phyloP scores from a whole-genome alignment of 305 asterid species.

The Fraxinus angustifolia region DNA sequence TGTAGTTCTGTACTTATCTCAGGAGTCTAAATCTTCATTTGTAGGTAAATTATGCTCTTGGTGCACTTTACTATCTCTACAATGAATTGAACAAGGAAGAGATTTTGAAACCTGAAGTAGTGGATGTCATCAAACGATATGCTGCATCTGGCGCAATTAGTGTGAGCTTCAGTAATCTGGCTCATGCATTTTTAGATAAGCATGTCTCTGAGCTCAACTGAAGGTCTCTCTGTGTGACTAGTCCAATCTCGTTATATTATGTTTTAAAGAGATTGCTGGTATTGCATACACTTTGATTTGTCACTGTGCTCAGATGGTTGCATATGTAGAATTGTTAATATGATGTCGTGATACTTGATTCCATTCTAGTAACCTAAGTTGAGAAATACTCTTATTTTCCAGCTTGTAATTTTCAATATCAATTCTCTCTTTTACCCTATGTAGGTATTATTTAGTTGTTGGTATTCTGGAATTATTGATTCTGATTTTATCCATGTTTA shows the following conservation, averaged over 20 bases:
- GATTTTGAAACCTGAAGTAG: conserved; percentile 70
- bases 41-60: conserved; percentile 73
- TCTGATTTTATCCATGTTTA: neutral
- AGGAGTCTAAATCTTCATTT: conserved; percentile 1
- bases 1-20: neutral
- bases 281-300: neutral
- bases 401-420: neutral
- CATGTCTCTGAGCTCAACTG: conserved; percentile 31
- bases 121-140: conserved; percentile 61
- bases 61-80: conserved; percentile 73
- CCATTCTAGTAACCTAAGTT: neutral
- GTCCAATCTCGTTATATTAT: neutral
- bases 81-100: conserved; percentile 53
- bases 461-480: neutral
- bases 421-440: neutral
- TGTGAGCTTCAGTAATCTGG: conserved; percentile 64
- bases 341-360: neutral
- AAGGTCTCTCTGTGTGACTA: neutral
- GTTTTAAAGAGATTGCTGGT: neutral
- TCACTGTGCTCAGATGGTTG: neutral
- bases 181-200: conserved; percentile 73
- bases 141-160: conserved; percentile 55
- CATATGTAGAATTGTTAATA: neutral
- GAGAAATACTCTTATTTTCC: neutral
- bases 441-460: neutral